These are phyloP conservation scores for Actinomortierella ambigua DNA, from an alignment of 371 early-diverging fungal genomes.

Conservation along the genomic window DNA sequence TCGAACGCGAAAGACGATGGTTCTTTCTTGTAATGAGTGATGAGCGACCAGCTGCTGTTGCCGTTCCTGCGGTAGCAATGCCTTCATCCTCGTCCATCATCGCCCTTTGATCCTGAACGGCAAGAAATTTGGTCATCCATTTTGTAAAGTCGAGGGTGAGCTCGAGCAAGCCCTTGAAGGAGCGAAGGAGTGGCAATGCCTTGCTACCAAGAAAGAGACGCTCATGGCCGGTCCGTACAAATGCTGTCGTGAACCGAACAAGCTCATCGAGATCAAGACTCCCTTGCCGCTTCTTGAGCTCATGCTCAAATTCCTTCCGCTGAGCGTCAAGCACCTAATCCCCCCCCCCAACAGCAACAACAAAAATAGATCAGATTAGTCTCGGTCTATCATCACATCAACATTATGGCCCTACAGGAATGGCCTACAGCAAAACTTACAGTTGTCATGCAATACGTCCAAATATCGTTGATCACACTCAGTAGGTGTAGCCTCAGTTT, in stretches of 20 bases:
- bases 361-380: neutral
- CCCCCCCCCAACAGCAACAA: neutral
- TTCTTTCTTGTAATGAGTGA: neutral
- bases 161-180: constrained; percentile 26
- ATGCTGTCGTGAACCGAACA: constrained; percentile 15
- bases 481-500: constrained; percentile 28
- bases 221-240: constrained; percentile 24
- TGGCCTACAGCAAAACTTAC: constrained; percentile 15
- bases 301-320: constrained; percentile 17
- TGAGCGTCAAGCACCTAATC: constrained; percentile 32
- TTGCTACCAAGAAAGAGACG: constrained; percentile 35
- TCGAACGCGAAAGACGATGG: neutral
- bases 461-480: constrained; percentile 31
- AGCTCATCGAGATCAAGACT: constrained; percentile 31
- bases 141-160: constrained; percentile 21
- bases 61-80: neutral
- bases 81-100: neutral
- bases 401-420: no score
- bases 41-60: neutral
- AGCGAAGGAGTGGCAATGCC: constrained; percentile 27
- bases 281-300: constrained; percentile 14
- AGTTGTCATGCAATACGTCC: constrained; percentile 42
- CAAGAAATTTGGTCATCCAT: constrained; percentile 7
- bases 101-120: constrained; percentile 11
- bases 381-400: no score